Percentiles rank a stretch among this genome's conserved stretches.
Conservation (phyloP, 2,329 filamentous ascomycete species). For the Colletotrichum incanum region DNA sequence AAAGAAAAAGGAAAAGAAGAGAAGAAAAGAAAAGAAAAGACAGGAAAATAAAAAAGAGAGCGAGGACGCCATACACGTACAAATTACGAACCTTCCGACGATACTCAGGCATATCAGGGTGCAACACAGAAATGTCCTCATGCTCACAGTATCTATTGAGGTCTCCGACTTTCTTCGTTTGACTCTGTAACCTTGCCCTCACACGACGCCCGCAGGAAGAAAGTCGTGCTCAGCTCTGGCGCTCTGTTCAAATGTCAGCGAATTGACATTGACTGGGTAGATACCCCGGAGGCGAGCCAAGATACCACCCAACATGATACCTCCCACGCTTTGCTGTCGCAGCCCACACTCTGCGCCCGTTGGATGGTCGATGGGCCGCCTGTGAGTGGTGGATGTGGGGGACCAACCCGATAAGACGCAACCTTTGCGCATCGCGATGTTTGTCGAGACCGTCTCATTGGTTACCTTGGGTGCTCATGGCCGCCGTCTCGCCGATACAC, state of each 20-base stretch:
- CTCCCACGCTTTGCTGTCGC: conserved; percentile 15
- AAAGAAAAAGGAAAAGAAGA: background rate
- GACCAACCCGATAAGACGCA: conserved; percentile 31
- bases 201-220: conserved; percentile 1
- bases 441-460: background rate
- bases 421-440: background rate
- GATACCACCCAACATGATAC: background rate
- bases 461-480: background rate
- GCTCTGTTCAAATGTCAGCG: background rate
- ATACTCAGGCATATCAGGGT: background rate
- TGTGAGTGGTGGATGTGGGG: conserved; percentile 39
- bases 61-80: background rate
- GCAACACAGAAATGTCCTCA: background rate
- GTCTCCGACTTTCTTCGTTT: background rate
- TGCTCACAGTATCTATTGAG: background rate
- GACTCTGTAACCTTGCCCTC: background rate
- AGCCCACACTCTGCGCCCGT: conserved; percentile 33
- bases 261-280: background rate
- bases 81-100: background rate
- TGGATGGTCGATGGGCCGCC: conserved; percentile 9
- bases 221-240: background rate
- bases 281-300: background rate
- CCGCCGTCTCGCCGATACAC: background rate
- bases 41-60: background rate
- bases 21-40: background rate